Evolutionary conservation across 2,329 filamentous ascomycete species (phyloP), one percentile per base, ranked within the genome.

Genomic region (Zymoseptoria crescenta): DNA sequence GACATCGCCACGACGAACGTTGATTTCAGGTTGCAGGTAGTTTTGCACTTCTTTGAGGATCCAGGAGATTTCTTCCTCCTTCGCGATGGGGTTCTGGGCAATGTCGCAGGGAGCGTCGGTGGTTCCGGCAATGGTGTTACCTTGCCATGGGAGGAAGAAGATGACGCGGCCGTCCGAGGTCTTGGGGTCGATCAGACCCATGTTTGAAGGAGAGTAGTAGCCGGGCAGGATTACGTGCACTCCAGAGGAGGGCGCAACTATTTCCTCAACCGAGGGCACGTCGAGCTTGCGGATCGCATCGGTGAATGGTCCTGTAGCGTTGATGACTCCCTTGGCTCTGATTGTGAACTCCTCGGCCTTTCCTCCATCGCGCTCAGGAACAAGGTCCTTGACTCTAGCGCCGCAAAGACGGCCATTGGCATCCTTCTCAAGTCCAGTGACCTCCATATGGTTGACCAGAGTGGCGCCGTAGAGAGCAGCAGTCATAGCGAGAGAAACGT

Each of bases 141-240:
- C 90, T 76, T 95, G 90, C 91, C 91, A 95, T 21, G 91, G 91
- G 49, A 95, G 80, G 81, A 96, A 95, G 83, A 95, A 95, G 70
- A 95, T 93, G 54, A 95, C 91, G 72, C 91, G 84, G 20, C 91
- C 91, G 70, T 95, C 91, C 1, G 90, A 95, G 1, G 91, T 94
- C 49, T 85, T 85, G 4, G 91, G 90, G 69, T 96, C 91, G 67
- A 95, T 89, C 49, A 95, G 80, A 62, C 91, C 91, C 89, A 95
- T 94, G 70, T 91, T 87, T 20, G 86, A 82, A 50, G 90, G 90
- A 68, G 87, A 89, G 79, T 88, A 94, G 77, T 94, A 95, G 53
- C 90, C 90, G 21, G 91, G 91, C 2, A 96, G 83, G 64, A 95
- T 87, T 62, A 96, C 83, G 74, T 96, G 91, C 28, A 93, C 89